Evolutionary conservation across 495 filamentous ascomycete species (phyloP).

Genomic region (Poronia punctata): DNA sequence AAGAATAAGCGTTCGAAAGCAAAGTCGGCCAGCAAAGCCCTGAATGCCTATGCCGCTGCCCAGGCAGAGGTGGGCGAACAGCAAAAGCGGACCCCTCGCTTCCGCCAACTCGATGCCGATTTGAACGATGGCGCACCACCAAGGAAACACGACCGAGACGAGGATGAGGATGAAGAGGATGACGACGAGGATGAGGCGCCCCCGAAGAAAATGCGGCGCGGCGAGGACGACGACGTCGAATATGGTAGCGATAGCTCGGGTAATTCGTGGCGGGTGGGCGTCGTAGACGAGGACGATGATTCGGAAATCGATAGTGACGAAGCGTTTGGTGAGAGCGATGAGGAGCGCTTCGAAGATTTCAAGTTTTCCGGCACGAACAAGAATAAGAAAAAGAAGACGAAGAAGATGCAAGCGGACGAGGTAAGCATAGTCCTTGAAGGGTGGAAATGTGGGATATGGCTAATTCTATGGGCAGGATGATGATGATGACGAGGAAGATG

Average conservation of each 20-base stretch:
- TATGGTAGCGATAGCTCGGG: slow-evolving; percentile 80
- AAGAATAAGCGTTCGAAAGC: slow-evolving; percentile 42
- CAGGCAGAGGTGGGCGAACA: slow-evolving; percentile 45
- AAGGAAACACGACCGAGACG: slow-evolving; percentile 34
- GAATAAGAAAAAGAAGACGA: slow-evolving; percentile 38
- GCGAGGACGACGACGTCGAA: slow-evolving; percentile 39
- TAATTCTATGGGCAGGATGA: slow-evolving; percentile 20
- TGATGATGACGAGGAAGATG: slow-evolving; percentile 38
- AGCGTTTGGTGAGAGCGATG: slow-evolving; percentile 83
- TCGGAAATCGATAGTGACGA: slow-evolving; percentile 88
- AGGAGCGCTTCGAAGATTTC: slow-evolving; percentile 73
- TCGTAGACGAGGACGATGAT: slow-evolving; percentile 63
- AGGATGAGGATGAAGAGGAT: slow-evolving; percentile 48
- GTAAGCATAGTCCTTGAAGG: slow-evolving; percentile 32
- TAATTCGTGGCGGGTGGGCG: slow-evolving; percentile 77
- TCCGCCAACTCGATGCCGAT: slow-evolving; percentile 37
- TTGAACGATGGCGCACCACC: slow-evolving; percentile 16
- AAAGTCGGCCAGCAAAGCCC: slow-evolving; percentile 46
- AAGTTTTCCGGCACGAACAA: slow-evolving; percentile 62
- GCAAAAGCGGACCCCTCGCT: slow-evolving; percentile 33
- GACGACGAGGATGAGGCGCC: slow-evolving; percentile 42
- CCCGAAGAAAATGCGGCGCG: slow-evolving; percentile 38
- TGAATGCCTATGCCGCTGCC: slow-evolving; percentile 84
- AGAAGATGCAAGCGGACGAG: slow-evolving; percentile 36
- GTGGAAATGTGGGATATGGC: slow-evolving; percentile 17